Percentiles rank a stretch among this genome's conserved stretches.
These are phyloP conservation scores for Venturia aucupariae DNA, from an alignment of 2,329 filamentous ascomycete genomes.

Conservation along the genomic window DNA sequence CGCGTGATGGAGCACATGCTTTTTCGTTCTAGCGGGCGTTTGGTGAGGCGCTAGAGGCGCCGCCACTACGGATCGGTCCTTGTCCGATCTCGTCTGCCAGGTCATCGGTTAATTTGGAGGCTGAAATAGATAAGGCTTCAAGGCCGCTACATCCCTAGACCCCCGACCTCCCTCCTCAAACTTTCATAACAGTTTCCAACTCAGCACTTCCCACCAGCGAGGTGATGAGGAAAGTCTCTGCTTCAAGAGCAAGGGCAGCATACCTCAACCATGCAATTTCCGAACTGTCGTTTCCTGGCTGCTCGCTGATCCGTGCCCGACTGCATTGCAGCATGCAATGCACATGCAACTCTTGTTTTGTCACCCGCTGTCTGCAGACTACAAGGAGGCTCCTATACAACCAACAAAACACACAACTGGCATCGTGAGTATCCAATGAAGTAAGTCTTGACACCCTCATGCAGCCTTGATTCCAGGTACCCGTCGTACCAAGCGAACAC, in stretches of 20 bases:
- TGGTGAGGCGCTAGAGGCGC: neutral
- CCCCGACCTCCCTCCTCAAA: neutral
- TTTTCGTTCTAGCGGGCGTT: conserved; percentile 5
- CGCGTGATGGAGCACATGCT: neutral
- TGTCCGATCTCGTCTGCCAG: neutral
- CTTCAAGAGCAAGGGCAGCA: neutral
- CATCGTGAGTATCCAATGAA: neutral
- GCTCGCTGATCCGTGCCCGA: neutral
- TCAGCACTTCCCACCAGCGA: neutral
- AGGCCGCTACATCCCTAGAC: neutral
- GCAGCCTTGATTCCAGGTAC: conserved; percentile 10
- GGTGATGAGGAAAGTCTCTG: no score
- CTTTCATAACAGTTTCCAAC: neutral
- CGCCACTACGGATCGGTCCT: conserved; percentile 5
- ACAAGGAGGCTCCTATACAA: neutral
- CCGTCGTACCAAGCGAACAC: neutral
- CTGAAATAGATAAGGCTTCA: neutral
- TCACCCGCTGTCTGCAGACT: neutral
- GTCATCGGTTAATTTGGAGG: neutral
- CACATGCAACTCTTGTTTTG: conserved; percentile 7
- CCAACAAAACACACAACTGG: neutral
- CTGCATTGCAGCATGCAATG: conserved; percentile 1
- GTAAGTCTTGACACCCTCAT: neutral
- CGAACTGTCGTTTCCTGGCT: neutral
- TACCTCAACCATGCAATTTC: neutral